Evolutionary conservation across 2,329 filamentous ascomycete genomes (phyloP).

Genomic region (Cladophialophora bantiana): DNA sequence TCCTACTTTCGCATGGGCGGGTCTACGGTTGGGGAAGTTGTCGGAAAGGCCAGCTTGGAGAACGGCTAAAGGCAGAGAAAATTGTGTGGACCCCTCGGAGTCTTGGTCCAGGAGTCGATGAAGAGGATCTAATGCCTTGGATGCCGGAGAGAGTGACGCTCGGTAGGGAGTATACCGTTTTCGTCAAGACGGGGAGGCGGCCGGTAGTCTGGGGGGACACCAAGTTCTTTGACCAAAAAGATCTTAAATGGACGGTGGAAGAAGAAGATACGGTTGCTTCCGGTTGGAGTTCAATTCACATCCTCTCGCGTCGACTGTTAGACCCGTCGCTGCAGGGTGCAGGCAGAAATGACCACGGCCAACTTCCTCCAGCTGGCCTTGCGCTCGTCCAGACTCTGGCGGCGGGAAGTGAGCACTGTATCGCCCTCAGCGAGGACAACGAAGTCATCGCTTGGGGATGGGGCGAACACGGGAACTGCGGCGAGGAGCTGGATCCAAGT

Average conservation of each 20-base stretch:
- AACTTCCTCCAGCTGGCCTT: conserved; percentile 71
- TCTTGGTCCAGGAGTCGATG: conserved; percentile 57
- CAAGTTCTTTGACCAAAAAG: conserved; percentile 16
- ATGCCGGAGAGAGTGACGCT: conserved; percentile 72
- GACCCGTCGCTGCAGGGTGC: conserved; percentile 62
- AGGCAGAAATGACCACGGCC: conserved; percentile 86
- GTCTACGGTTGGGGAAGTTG: conserved; percentile 89
- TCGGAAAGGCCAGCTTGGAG: conserved; percentile 82
- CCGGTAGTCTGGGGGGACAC: conserved; percentile 26
- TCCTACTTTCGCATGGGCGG: conserved; percentile 74
- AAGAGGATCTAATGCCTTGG: conserved; percentile 59
- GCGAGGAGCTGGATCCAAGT: conserved; percentile 65
- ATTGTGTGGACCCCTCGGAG: conserved; percentile 67
- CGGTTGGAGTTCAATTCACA: conserved; percentile 44
- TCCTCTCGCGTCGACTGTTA: conserved; percentile 68
- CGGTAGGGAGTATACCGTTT: conserved; percentile 83
- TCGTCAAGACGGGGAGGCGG: conserved; percentile 58
- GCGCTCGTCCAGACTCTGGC: conserved; percentile 70
- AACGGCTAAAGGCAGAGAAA: conserved; percentile 54
- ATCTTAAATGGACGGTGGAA: not conserved
- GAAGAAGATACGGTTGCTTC: conserved; percentile 20
- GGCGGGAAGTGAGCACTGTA: conserved; percentile 87
- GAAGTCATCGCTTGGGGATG: conserved; percentile 88
- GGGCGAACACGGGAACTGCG: conserved; percentile 98
- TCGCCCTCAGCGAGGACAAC: conserved; percentile 71